A percentile compares a stretch with the other conserved stretches of the same genome.
Conservation (phyloP, 1,139 yeast genomes). For the Kurtzmaniella natalensis region DNA sequence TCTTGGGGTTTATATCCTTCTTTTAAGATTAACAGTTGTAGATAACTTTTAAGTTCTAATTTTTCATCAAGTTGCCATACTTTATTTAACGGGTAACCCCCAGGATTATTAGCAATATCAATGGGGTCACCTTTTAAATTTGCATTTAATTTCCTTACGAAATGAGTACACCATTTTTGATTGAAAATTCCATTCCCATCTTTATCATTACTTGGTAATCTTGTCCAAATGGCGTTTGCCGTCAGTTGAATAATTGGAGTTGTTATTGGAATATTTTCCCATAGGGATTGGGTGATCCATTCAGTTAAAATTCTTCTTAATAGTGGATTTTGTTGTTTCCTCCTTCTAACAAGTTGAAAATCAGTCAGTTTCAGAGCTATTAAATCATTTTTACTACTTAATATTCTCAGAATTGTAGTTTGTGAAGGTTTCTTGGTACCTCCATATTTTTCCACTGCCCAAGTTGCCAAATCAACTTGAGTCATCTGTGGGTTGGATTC, state of each 20-base stretch:
- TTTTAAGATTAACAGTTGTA: constrained; percentile 26
- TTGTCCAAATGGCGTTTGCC: constrained; percentile 61
- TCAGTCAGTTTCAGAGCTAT: constrained; percentile 59
- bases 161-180: constrained; percentile 63
- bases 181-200: constrained; percentile 64
- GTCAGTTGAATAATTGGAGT: constrained; percentile 62
- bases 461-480: constrained; percentile 58
- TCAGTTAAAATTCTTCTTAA: constrained; percentile 56
- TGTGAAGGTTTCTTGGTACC: constrained; percentile 57
- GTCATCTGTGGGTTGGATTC: constrained; percentile 66
- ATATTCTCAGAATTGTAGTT: constrained; percentile 60
- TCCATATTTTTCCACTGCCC: constrained; percentile 58
- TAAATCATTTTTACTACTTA: constrained; percentile 54
- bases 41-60: constrained; percentile 32
- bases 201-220: constrained; percentile 48
- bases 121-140: constrained; percentile 43
- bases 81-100: constrained; percentile 41
- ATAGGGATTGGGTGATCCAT: constrained; percentile 64
- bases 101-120: constrained; percentile 34
- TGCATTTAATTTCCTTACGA: constrained; percentile 50
- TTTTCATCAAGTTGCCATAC: constrained; percentile 64
- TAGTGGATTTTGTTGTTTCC: constrained; percentile 54
- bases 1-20: constrained; percentile 46
- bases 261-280: constrained; percentile 65
- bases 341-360: constrained; percentile 47